Percentiles rank a stretch among this genome's conserved stretches.
These are phyloP conservation scores for Kurtzmaniella quercitrusa DNA, from an alignment of 1,139 yeast species.

Conservation along the genomic window DNA sequence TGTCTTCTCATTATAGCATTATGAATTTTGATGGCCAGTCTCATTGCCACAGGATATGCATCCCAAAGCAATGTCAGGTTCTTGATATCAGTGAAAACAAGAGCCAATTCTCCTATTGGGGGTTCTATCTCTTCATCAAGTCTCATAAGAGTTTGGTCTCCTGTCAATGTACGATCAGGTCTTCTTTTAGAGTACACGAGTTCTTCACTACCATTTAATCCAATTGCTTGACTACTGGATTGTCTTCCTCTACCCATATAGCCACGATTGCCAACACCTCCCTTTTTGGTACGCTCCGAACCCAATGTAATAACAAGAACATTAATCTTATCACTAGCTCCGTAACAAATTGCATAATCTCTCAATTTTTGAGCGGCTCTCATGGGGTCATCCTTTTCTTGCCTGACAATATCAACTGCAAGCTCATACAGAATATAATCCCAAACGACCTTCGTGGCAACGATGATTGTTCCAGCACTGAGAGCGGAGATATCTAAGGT, in stretches of 20 bases:
- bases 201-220: not conserved
- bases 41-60: conserved; percentile 87
- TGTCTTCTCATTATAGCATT: conserved; percentile 93
- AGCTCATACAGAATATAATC: conserved; percentile 76
- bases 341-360: conserved; percentile 92
- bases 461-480: conserved; percentile 50
- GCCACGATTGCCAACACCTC: conserved; percentile 4
- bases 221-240: conserved; percentile 4
- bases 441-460: conserved; percentile 86
- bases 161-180: conserved; percentile 40
- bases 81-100: conserved; percentile 96
- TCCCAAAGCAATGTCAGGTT: conserved; percentile 95
- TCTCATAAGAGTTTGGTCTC: conserved; percentile 78
- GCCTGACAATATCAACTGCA: conserved; percentile 87
- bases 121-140: conserved; percentile 92
- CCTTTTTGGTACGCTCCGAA: conserved; percentile 26
- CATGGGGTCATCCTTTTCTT: conserved; percentile 81
- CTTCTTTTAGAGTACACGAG: conserved; percentile 41
- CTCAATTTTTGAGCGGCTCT: conserved; percentile 89
- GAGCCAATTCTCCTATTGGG: conserved; percentile 90
- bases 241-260: not conserved
- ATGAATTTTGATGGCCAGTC: conserved; percentile 93
- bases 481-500: conserved; percentile 47
- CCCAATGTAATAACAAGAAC: conserved; percentile 76
- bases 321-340: conserved; percentile 78